Conservation (phyloP, 2,329 filamentous ascomycete genomes). For the Colletotrichum nymphaeae region DNA sequence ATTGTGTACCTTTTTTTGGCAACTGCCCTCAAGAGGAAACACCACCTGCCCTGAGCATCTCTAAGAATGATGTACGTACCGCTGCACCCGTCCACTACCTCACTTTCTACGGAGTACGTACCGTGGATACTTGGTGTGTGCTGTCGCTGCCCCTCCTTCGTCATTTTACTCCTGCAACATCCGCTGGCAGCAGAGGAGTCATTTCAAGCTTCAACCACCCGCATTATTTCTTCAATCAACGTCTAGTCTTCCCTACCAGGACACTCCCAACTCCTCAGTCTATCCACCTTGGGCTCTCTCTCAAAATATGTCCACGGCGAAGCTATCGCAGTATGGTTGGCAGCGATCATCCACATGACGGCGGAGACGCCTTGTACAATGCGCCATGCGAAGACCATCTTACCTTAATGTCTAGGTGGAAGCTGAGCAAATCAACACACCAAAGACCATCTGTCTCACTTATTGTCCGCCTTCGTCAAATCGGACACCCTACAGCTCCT, state of each 20-base stretch:
- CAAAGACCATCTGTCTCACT: conserved; percentile 5
- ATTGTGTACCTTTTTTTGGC: conserved; percentile 22
- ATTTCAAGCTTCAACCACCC: not conserved
- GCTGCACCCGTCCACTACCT: not conserved
- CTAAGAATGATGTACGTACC: not conserved
- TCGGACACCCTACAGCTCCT: not conserved
- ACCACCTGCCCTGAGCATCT: no score
- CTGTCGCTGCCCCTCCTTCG: conserved; percentile 6
- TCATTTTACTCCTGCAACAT: not conserved
- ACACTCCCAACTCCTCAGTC: not conserved
- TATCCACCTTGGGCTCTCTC: not conserved
- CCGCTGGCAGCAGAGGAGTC: not conserved
- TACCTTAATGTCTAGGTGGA: not conserved
- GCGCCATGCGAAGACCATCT: not conserved
- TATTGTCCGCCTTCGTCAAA: not conserved
- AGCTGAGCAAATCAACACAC: not conserved
- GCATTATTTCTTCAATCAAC: not conserved
- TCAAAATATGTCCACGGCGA: not conserved
- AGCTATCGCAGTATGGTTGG: not conserved
- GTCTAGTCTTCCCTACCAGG: not conserved
- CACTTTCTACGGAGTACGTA: no score
- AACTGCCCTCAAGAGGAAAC: not conserved
- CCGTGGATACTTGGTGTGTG: not conserved
- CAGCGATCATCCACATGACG: not conserved
- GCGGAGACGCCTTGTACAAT: not conserved